Evolutionary conservation across 805 yeast genomes (phyloP).

Genomic region (Hanseniaspora valbyensis): DNA sequence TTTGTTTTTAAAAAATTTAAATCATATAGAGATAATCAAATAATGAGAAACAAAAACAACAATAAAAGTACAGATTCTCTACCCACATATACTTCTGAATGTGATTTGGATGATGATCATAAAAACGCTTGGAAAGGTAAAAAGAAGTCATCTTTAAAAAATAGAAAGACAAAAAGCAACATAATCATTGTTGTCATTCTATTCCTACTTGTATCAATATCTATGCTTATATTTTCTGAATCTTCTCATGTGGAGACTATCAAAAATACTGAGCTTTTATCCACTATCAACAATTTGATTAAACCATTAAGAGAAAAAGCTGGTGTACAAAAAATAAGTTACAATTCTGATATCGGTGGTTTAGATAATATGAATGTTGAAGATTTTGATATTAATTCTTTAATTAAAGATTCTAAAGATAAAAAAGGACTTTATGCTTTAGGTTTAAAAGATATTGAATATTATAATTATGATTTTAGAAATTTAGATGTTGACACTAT

Average conservation of each 20-base stretch:
- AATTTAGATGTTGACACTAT: slow-evolving; percentile 28
- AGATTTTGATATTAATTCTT: slow-evolving; percentile 9
- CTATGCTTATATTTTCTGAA: neutral
- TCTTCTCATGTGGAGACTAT: slow-evolving; percentile 2
- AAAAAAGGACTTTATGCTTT: slow-evolving; percentile 7
- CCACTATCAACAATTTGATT: slow-evolving; percentile 10
- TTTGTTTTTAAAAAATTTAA: slow-evolving; percentile 10
- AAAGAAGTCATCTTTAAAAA: neutral
- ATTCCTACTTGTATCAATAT: neutral
- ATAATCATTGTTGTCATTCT: neutral
- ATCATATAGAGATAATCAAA: neutral
- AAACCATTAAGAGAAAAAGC: slow-evolving; percentile 8
- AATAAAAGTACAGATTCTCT: slow-evolving; percentile 5
- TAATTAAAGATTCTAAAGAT: slow-evolving; percentile 10
- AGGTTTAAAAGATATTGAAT: slow-evolving; percentile 25
- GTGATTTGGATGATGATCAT: neutral
- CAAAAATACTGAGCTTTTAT: neutral
- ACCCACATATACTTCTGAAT: neutral
- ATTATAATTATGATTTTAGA: slow-evolving; percentile 29
- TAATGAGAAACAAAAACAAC: neutral
- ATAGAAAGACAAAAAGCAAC: neutral
- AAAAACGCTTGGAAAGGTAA: slow-evolving; percentile 7
- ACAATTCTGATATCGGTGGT: slow-evolving; percentile 6
- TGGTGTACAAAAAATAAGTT: neutral
- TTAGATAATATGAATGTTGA: neutral